Base-by-base conservation (phyloP, 2,329 filamentous ascomycete genomes). In the Hirsutella minnesotensis region DNA sequence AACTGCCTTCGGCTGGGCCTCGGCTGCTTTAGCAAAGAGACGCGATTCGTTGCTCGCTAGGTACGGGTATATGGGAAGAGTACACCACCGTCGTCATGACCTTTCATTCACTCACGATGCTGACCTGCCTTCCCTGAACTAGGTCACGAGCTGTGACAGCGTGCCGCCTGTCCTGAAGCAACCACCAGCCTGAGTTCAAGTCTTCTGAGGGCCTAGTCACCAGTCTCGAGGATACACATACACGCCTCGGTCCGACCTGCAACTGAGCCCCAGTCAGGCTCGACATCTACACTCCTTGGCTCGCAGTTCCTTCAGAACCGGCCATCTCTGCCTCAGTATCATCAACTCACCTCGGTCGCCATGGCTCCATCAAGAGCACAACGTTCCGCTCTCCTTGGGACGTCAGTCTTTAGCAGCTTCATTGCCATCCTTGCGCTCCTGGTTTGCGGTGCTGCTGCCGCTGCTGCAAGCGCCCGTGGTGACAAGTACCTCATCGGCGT, bases 401-500 rank as follows among this genome's bases (percentile, higher is more conserved):
- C 4, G 18, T 19, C 33, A 9, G 9, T 35, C 13, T 15, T 34
- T 15, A 16, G 31, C 31, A 12, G 13, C 38, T 9, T 53, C 24
- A 41, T 52, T 35, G 21, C 38, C 22, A 13, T 40, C 10, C 38
- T 48, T 2, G 22, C 41, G 19, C 34, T 49, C 20, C 39, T 49
- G n/a, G 39, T 51, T 24, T 38, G 42, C 29, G 31, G 38, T 35
- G 29, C 45, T 27, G 33, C 40, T 5, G 39, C 34, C 4, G 45
- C 39, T 5, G 21, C 16, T 12, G 27, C 40, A 4, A 20, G 35
- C n/a, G n/a, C 24, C 1, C 27, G 38, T 22, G 53, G 59, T 20
- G 57, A 62, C 43, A 57, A 55, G 46, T 77, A 75, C 46, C 63
- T 76, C 29, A 54, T 77, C 38, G 74, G 73, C 16, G 71, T 73